A percentile compares a stretch with the other conserved stretches of the same genome.
Conservation (phyloP, 306 rosid genomes). For the Datisca glomerata region DNA sequence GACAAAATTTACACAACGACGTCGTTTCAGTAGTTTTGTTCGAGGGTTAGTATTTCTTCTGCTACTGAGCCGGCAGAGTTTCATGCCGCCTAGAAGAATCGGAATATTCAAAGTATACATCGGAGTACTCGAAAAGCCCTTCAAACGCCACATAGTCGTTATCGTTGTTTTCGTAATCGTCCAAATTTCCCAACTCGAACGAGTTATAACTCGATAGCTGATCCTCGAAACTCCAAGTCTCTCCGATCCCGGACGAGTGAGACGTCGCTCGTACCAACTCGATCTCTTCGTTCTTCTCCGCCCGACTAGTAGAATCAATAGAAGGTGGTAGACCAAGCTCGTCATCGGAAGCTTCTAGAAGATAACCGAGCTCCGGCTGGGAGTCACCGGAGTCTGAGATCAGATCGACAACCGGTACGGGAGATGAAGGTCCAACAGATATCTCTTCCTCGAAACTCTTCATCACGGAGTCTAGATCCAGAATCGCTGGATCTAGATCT, state of each 20-base stretch:
- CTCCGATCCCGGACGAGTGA: conserved; percentile 53
- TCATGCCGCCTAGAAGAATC: conserved; percentile 55
- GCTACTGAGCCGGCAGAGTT: conserved; percentile 58
- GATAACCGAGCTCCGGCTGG: conserved; percentile 61
- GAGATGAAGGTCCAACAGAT: conserved; percentile 23
- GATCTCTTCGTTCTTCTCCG: conserved; percentile 14
- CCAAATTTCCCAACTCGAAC: conserved; percentile 38
- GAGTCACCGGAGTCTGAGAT: conserved; percentile 52
- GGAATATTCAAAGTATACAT: conserved; percentile 44
- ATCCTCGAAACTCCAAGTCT: conserved; percentile 58
- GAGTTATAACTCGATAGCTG: conserved; percentile 46
- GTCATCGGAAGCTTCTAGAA: conserved; percentile 75
- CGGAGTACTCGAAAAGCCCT: conserved; percentile 56
- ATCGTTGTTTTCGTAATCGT: not conserved
- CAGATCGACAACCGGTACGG: conserved; percentile 28
- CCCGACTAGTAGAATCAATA: conserved; percentile 6
- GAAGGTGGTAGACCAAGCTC: conserved; percentile 83
- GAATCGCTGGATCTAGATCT: conserved; percentile 32
- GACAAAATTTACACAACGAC: not conserved
- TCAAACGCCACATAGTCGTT: conserved; percentile 30
- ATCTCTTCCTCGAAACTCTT: conserved; percentile 74
- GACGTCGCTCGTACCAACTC: conserved; percentile 38
- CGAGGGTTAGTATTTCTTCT: too few relatives aligned
- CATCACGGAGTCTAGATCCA: conserved; percentile 68
- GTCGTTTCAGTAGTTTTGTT: not conserved